phyloP scores from a whole-genome alignment of 768 basidiomycete species.

The Floccularia luteovirens region DNA sequence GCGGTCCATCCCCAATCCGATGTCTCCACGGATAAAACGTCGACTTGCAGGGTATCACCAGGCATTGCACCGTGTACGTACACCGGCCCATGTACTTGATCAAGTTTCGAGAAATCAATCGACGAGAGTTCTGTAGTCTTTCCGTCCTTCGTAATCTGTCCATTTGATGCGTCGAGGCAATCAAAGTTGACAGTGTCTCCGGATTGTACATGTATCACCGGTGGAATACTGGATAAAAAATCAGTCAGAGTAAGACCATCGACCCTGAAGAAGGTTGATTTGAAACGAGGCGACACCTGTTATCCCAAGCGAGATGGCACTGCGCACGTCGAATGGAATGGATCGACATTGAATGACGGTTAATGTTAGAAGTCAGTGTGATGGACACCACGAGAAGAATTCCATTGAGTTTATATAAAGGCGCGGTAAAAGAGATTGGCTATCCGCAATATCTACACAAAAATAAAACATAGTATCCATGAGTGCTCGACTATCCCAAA shows the following conservation, averaged over 20 bases:
- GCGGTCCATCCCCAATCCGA: conserved; percentile 62
- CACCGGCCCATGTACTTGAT: conserved; percentile 56
- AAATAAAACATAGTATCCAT: too few species aligned
- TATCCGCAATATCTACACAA: too few species aligned
- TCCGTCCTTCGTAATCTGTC: conserved; percentile 41
- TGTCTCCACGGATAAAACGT: conserved; percentile 42
- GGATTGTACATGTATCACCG: conserved; percentile 39
- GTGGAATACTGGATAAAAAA: conserved; percentile 34
- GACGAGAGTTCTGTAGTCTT: conserved; percentile 24
- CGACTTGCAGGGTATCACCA: conserved; percentile 54
- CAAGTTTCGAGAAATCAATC: conserved; percentile 38
- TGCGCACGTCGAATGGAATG: conserved; percentile 47
- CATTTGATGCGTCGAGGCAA: conserved; percentile 59
- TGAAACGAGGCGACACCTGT: conserved; percentile 31
- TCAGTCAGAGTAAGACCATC: background rate
- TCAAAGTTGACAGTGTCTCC: conserved; percentile 50
- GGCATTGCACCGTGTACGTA: conserved; percentile 42
- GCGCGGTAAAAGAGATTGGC: background rate
- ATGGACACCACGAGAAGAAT: background rate
- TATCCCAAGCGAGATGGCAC: conserved; percentile 52
- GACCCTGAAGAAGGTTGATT: background rate
- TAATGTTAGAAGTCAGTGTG: background rate
- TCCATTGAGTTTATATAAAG: background rate
- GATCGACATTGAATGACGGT: conserved; percentile 26
- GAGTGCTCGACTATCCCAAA: too few species aligned